phyloP scores from a whole-genome alignment of 768 basidiomycete genomes.

The Suillus cothurnatus region DNA sequence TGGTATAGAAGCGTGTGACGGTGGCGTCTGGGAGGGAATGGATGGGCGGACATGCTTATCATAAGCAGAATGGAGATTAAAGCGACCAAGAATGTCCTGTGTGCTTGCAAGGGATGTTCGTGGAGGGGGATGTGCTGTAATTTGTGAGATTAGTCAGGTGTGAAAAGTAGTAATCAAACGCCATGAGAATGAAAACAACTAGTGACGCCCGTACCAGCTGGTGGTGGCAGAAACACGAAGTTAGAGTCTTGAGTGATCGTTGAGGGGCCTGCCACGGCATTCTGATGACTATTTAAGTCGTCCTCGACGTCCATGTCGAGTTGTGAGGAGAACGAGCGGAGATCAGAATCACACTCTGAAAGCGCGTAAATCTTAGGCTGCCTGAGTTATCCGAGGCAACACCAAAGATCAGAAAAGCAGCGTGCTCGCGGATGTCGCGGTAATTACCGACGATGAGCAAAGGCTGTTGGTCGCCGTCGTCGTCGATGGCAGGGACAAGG shows the following conservation, averaged over 20 bases:
- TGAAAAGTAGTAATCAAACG: slow-evolving; percentile 8
- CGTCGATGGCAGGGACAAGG: slow-evolving; percentile 40
- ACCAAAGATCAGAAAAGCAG: slow-evolving; percentile 2
- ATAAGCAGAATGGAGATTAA: slow-evolving; percentile 72
- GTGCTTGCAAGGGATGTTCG: slow-evolving; percentile 64
- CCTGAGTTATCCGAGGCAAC: slow-evolving; percentile 9
- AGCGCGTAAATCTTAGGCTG: slow-evolving; percentile 18
- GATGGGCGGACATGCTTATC: slow-evolving; percentile 77
- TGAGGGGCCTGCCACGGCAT: slow-evolving; percentile 70
- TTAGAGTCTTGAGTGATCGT: slow-evolving; percentile 27
- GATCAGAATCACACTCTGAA: slow-evolving; percentile 28
- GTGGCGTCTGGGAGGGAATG: slow-evolving; percentile 30
- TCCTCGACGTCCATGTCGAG: slow-evolving; percentile 33
- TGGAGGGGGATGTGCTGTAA: slow-evolving; percentile 33
- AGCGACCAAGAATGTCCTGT: slow-evolving; percentile 75
- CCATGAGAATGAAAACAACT: slow-evolving; percentile 8
- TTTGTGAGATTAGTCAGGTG: slow-evolving; percentile 19
- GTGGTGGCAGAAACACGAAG: slow-evolving; percentile 32
- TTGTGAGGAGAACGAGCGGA: slow-evolving; percentile 15
- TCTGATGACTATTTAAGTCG: slow-evolving; percentile 36
- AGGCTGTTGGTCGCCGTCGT: slow-evolving; percentile 28
- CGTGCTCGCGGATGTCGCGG: slow-evolving; percentile 15
- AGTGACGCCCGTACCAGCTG: slow-evolving; percentile 32
- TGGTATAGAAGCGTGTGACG: slow-evolving; percentile 33
- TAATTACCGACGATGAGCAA: slow-evolving; percentile 34